Percentiles rank a stretch among this genome's conserved stretches.
These are phyloP conservation scores for Stephania japonica DNA, from an alignment of 164 flowering plant species.

Conservation along the genomic window DNA sequence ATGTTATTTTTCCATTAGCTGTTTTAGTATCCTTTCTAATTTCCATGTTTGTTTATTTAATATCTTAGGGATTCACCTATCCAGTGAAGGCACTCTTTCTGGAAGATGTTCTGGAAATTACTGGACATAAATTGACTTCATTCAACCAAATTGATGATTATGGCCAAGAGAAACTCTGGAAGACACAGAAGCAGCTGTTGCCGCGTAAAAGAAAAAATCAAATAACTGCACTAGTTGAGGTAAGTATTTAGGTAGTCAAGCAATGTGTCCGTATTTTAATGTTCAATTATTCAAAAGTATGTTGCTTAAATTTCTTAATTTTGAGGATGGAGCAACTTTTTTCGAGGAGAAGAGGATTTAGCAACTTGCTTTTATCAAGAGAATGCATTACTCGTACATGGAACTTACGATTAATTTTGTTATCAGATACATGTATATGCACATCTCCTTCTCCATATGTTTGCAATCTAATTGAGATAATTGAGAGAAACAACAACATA, in stretches of 20 bases:
- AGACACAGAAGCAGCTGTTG: constrained; percentile 78
- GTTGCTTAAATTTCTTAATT: no score
- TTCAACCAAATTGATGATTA: constrained; percentile 97
- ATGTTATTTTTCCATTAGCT: no score
- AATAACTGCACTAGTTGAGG: constrained; percentile 93
- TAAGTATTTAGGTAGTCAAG: constrained; percentile 14
- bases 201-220: constrained; percentile 90
- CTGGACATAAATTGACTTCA: constrained; percentile 87
- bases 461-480: background rate
- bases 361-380: no score
- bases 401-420: no score
- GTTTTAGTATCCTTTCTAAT: background rate
- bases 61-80: constrained; percentile 75
- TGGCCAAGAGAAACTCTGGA: constrained; percentile 98
- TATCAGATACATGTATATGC: no score
- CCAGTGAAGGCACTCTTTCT: constrained; percentile 87
- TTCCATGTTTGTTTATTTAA: constrained; percentile 3
- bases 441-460: no score
- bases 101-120: constrained; percentile 83
- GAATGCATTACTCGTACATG: no score
- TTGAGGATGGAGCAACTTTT: no score
- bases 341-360: no score
- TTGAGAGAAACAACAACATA: no score
- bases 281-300: background rate
- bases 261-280: background rate